phyloP scores from a whole-genome alignment of 768 basidiomycete genomes.

The Kwoniella europaea region DNA sequence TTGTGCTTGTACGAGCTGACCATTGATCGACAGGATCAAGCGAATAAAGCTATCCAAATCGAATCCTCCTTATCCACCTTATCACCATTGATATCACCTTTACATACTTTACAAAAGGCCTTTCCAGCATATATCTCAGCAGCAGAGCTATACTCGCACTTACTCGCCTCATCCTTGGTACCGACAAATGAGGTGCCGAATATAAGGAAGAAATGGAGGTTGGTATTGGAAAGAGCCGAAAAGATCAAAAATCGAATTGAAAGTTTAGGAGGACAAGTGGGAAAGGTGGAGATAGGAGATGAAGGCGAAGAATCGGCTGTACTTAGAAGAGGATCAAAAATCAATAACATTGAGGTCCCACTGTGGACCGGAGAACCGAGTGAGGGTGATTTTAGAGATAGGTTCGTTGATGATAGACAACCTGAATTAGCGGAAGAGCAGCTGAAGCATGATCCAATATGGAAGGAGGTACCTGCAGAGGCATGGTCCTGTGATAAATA shows the following conservation, averaged over 20 bases:
- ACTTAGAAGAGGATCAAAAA: conserved; percentile 28
- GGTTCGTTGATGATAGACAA: conserved; percentile 32
- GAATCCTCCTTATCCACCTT: conserved; percentile 43
- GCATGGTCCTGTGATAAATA: conserved; percentile 3
- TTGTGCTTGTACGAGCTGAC: too few species aligned
- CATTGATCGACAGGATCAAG: conserved; percentile 31
- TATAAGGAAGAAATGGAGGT: conserved; percentile 53
- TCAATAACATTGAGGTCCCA: conserved; percentile 33
- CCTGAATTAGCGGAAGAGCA: conserved; percentile 41
- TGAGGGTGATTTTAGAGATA: conserved; percentile 28
- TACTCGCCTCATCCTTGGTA: conserved; percentile 35
- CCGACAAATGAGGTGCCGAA: conserved; percentile 27
- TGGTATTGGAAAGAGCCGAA: conserved; percentile 55
- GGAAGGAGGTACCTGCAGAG: conserved; percentile 21
- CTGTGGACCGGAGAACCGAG: conserved; percentile 33
- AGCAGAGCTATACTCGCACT: conserved; percentile 46
- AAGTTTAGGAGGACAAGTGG: conserved; percentile 47
- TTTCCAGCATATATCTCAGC: conserved; percentile 50
- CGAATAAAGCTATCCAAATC: conserved; percentile 38
- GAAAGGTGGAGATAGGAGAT: conserved; percentile 33
- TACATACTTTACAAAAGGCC: conserved; percentile 44
- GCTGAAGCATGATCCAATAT: conserved; percentile 19
- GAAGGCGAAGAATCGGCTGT: conserved; percentile 41
- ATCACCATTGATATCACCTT: conserved; percentile 34
- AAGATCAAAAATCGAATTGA: conserved; percentile 51